These are phyloP conservation scores for Artemisia argyi DNA, from an alignment of 129 eudicot species.

Conservation along the genomic window DNA sequence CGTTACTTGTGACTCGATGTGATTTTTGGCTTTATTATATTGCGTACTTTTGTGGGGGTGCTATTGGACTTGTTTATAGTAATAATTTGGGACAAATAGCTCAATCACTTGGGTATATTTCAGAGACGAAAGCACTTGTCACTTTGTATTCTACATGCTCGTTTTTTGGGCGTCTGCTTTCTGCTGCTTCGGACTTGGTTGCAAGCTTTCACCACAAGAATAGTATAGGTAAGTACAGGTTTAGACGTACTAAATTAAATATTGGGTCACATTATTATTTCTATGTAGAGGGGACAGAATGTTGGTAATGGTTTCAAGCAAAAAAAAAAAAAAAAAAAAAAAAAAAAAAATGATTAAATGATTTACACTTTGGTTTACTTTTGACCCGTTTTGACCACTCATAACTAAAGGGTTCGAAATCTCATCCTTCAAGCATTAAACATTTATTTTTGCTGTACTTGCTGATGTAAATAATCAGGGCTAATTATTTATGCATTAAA, in stretches of 20 bases:
- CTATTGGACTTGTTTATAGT: constrained; percentile 59
- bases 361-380: neutral
- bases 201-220: constrained; percentile 31
- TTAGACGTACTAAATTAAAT: neutral
- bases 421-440: neutral
- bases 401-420: neutral
- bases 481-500: neutral
- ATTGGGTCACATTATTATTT: neutral
- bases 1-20: constrained; percentile 33
- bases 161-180: constrained; percentile 72
- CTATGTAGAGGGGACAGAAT: too few relatives aligned
- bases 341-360: too few relatives aligned
- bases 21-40: constrained; percentile 67
- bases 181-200: constrained; percentile 57
- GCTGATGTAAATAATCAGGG: too few relatives aligned
- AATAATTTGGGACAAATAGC: constrained; percentile 61
- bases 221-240: constrained; percentile 43
- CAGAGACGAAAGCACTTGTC: constrained; percentile 39
- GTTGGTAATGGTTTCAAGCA: too few relatives aligned
- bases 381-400: neutral
- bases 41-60: constrained; percentile 63
- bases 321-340: too few relatives aligned
- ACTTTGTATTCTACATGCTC: constrained; percentile 68
- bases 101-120: constrained; percentile 47
- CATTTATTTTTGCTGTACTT: neutral